Conservation (phyloP, 2,329 filamentous ascomycete species). For the Aspergillus ustus region DNA sequence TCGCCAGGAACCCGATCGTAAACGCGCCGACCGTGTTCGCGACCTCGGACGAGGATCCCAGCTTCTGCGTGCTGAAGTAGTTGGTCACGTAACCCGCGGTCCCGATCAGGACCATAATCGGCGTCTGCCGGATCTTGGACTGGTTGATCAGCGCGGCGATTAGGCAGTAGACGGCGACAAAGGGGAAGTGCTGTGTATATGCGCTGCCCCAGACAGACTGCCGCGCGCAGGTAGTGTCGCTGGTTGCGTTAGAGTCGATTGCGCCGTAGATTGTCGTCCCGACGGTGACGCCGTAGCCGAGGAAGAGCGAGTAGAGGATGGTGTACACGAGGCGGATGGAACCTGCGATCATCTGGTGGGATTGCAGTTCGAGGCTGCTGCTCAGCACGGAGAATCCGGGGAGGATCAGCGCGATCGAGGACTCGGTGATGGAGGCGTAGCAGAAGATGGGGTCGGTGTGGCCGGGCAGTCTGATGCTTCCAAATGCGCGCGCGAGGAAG, state of each 20-base stretch:
- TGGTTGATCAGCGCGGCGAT: conserved; percentile 80
- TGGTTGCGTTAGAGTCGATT: conserved; percentile 60
- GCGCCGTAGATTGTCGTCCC: conserved; percentile 67
- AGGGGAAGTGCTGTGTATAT: conserved; percentile 63
- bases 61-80: conserved; percentile 70
- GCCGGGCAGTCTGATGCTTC: conserved; percentile 58
- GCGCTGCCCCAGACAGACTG: conserved; percentile 35
- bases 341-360: conserved; percentile 69
- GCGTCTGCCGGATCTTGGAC: conserved; percentile 75
- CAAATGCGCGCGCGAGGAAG: conserved; percentile 69
- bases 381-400: conserved; percentile 69
- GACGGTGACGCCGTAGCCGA: conserved; percentile 74
- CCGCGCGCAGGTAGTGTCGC: conserved; percentile 47
- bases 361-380: conserved; percentile 69
- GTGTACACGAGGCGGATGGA: conserved; percentile 76
- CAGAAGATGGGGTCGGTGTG: conserved; percentile 59
- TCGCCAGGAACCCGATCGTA: conserved; percentile 74
- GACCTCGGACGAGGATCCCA: conserved; percentile 73
- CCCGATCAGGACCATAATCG: conserved; percentile 74
- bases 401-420: conserved; percentile 75
- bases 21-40: conserved; percentile 78
- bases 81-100: conserved; percentile 75
- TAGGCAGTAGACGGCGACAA: conserved; percentile 73
- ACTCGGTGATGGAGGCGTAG: conserved; percentile 72
- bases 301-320: conserved; percentile 73